phyloP scores from a whole-genome alignment of 2,329 filamentous ascomycete genomes.

The Cladosporium sp. region DNA sequence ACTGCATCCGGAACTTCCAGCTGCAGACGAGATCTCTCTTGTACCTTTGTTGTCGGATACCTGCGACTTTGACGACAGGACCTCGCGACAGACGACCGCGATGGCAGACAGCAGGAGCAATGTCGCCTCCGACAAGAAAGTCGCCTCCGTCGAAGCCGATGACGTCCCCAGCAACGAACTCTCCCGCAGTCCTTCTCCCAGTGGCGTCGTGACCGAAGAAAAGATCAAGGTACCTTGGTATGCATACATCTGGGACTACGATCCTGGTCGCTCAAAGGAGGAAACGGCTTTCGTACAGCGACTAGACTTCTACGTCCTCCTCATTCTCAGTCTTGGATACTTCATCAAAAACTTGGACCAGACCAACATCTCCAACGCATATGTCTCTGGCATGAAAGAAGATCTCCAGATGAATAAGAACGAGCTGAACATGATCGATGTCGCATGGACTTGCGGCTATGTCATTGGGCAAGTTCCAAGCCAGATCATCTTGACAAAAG shows the following conservation, averaged over 20 bases:
- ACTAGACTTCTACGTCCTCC: conserved; percentile 29
- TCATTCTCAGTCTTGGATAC: conserved; percentile 39
- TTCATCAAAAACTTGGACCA: conserved; percentile 52
- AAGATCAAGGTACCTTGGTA: conserved; percentile 28
- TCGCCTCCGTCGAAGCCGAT: conserved; percentile 7
- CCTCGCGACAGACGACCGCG: background rate
- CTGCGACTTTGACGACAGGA: background rate
- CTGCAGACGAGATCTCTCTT: background rate
- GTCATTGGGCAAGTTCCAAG: conserved; percentile 38
- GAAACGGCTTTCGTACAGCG: conserved; percentile 30
- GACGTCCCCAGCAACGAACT: background rate
- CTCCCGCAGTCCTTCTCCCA: background rate
- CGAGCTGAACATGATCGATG: conserved; percentile 57
- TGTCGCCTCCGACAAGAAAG: background rate
- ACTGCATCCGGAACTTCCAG: background rate
- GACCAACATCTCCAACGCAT: conserved; percentile 44
- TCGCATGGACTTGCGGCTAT: conserved; percentile 62
- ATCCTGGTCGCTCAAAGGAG: conserved; percentile 28
- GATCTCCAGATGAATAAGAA: conserved; percentile 55
- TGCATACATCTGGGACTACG: conserved; percentile 33
- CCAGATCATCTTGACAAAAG: conserved; percentile 53
- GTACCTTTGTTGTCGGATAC: background rate
- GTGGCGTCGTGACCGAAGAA: background rate
- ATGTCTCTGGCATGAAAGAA: conserved; percentile 54
- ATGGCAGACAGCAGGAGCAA: background rate